Percentiles rank a stretch among this genome's conserved stretches.
phyloP scores from a whole-genome alignment of 2,329 filamentous ascomycete species.

The Pseudocercospora pini-densiflorae region DNA sequence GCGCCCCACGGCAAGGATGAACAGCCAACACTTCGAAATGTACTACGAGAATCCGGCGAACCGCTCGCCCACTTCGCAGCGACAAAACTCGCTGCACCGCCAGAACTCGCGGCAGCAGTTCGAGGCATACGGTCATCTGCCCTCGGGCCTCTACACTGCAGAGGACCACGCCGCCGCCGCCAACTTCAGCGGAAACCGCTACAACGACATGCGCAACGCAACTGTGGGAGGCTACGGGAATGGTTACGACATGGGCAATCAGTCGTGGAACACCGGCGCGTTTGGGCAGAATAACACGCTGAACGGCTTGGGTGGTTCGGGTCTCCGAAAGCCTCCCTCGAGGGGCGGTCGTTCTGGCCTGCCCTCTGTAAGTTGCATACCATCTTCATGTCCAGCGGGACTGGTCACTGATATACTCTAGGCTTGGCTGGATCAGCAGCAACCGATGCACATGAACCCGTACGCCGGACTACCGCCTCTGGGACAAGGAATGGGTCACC shows the following conservation, averaged over 20 bases:
- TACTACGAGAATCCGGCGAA: conserved; percentile 71
- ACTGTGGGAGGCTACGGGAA: conserved; percentile 65
- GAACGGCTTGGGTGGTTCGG: conserved; percentile 35
- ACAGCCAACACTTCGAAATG: conserved; percentile 58
- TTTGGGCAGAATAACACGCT: conserved; percentile 70
- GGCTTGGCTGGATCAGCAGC: conserved; percentile 66
- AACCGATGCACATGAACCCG: conserved; percentile 51
- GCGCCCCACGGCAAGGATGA: conserved; percentile 32
- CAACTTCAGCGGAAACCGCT: conserved; percentile 57
- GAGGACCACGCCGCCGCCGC: conserved; percentile 61
- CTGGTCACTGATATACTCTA: conserved; percentile 41
- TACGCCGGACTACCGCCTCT: conserved; percentile 48
- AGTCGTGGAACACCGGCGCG: conserved; percentile 79
- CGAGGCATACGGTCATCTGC: conserved; percentile 71
- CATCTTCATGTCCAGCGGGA: not conserved
- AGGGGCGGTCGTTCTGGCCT: conserved; percentile 65
- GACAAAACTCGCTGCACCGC: conserved; percentile 67
- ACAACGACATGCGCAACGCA: conserved; percentile 63
- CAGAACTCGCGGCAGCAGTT: conserved; percentile 75
- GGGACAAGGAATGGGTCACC: conserved; percentile 45
- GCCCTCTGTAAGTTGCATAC: conserved; percentile 68
- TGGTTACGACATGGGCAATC: conserved; percentile 71
- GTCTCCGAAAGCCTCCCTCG: conserved; percentile 55
- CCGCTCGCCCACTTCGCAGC: conserved; percentile 75
- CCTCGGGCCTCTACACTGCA: conserved; percentile 69